These are phyloP conservation scores for Hypocrella siamensis DNA, from an alignment of 2,329 filamentous ascomycete genomes.

Conservation along the genomic window DNA sequence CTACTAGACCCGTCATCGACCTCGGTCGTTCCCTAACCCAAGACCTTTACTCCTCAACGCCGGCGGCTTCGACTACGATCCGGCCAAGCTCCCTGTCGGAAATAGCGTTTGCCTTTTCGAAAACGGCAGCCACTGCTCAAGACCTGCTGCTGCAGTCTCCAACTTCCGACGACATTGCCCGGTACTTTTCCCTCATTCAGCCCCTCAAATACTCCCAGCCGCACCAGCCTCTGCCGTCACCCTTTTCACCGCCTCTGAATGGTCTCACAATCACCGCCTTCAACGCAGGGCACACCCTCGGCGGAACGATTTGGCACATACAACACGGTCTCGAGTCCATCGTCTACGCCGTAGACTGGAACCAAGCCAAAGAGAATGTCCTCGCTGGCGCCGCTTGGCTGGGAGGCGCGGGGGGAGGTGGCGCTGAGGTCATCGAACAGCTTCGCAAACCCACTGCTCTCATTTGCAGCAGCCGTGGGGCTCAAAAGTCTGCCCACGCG, in stretches of 20 bases:
- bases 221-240: slow-evolving; percentile 73
- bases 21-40: slow-evolving; percentile 81
- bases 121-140: slow-evolving; percentile 30
- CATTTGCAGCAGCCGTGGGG: slow-evolving; percentile 77
- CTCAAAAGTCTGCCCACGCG: slow-evolving; percentile 52
- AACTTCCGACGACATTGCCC: slow-evolving; percentile 73
- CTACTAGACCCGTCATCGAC: slow-evolving; percentile 83
- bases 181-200: slow-evolving; percentile 81
- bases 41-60: slow-evolving; percentile 82
- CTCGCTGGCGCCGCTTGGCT: slow-evolving; percentile 89
- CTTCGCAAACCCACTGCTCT: slow-evolving; percentile 84
- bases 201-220: slow-evolving; percentile 94
- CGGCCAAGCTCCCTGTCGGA: slow-evolving; percentile 58
- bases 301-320: slow-evolving; percentile 97
- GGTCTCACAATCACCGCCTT: slow-evolving; percentile 92
- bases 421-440: slow-evolving; percentile 85
- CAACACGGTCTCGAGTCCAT: slow-evolving; percentile 94
- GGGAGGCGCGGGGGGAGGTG: slow-evolving; percentile 62
- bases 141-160: slow-evolving; percentile 54
- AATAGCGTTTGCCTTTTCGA: slow-evolving; percentile 35
- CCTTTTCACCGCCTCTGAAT: slow-evolving; percentile 77
- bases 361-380: slow-evolving; percentile 91
- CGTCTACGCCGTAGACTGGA: slow-evolving; percentile 96
- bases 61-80: slow-evolving; percentile 74
- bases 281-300: slow-evolving; percentile 87